Base-by-base conservation (phyloP, 257 asterid genomes). In the Plantago elongata region DNA sequence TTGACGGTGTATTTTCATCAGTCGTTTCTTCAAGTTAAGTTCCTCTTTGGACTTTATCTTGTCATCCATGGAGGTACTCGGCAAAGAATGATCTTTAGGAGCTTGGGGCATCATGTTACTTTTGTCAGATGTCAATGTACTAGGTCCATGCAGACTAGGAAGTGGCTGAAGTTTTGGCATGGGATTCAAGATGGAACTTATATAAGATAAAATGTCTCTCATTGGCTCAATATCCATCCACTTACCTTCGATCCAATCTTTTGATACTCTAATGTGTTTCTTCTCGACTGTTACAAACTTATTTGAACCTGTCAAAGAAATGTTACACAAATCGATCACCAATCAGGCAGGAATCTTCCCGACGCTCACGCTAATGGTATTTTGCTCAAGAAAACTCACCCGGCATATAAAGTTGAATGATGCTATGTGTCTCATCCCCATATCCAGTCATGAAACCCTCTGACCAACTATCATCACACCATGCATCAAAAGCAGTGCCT, bases 231-330 rank as follows among this genome's bases (percentile, higher is more conserved):
- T 50, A 47, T 75, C 74, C 11, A 72, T 65, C 95, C 96, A 88
- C 69, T 72, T 65, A 48, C 57, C 14, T 47, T 72, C 67, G 3
- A 79, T 11, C 92, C 95, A 85, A 37, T 88, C 96, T 65, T 74
- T 81, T 3, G 96, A 88, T 22, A 38, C 57, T 60, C 92, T 74
- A 4, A 76, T 8, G 11, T 78, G 56, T 48, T 70, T 77, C 74
- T 65, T 79, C 61, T 60, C 76, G 30, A 81, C 13, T 0, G 59
- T 57, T 79, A 65, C 18, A 12, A 66, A 63, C 73, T 45, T 70
- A 70, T 73, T 73, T 65, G 81, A 84, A 7, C 86, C 95, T 83
- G 66, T 48, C 22, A 29, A 5, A 42, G 11, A 22, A 22, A 22
- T 22, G 27, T 1, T 22, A 22, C 27, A 22, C 1, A 60, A 47